Evolutionary conservation across 176 grass and related monocot species (phyloP), one percentile per base, ranked within the genome.

Genomic region (Aegilops longissima): DNA sequence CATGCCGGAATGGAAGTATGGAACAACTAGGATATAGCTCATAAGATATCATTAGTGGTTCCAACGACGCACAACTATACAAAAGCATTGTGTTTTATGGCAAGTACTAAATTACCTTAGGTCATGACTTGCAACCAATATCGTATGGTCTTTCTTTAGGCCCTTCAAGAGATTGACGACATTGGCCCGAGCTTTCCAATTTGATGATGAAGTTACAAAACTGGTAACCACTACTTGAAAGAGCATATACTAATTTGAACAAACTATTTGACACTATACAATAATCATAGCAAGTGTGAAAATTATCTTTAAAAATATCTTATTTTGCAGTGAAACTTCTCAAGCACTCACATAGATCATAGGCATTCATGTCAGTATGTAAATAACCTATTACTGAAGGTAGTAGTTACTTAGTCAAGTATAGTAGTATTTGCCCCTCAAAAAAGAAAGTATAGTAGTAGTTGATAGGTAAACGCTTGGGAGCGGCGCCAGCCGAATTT

Each of bases 361-460:
- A 71, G 2, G 18, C 16, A 84, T 73, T 21, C 21, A 17, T 78
- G 14, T 66, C 14, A 21, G 47, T 4, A 69, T 80, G 38, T 83
- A 88, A 89, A 18, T 45, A 59, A 82, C 13, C 16, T 65, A 71
- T 58, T 51, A 0, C 2, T 84, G 67, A 80, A 84, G 77, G 49
- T 24, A 77, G 52, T 38, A 91, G 30, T 61, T 76, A 98, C 78
- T 89, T 98, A 93, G 51, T 94, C 33, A 67, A 98, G 51, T 56
- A 98, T 44, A 44, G 38, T 40, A 40, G 39, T 35, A 35, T 35
- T 35, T 35, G 4, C 4, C 34, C 33, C 33, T 34, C 33, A 34
- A 34, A 3, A 34, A 34, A 34, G 33, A 34, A 67, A 98, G 51
- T 58, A 98, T 44, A 44, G 38, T 40, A 40, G 39, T 40, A 10